Evolutionary conservation across 1,284 basidiomycete species (phyloP).

Genomic region (Tremellales sp.): DNA sequence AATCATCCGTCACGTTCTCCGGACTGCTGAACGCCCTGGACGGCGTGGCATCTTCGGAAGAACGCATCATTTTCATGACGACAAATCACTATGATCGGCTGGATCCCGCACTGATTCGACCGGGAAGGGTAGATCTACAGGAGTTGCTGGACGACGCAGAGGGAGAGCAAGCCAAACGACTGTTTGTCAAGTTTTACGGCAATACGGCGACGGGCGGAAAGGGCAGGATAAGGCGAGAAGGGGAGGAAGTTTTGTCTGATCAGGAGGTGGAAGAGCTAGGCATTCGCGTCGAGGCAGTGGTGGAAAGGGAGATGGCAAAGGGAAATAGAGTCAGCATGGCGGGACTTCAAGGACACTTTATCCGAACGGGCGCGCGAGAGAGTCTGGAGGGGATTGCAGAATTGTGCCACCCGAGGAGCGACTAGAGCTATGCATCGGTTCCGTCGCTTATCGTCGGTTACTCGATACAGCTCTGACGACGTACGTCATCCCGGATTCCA

Average conservation of each 20-base stretch:
- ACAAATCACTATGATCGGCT: conserved; percentile 77
- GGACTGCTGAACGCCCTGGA: conserved; percentile 96
- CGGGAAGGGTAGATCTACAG: conserved; percentile 86
- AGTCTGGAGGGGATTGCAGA: conserved; percentile 59
- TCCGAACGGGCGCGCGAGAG: conserved; percentile 63
- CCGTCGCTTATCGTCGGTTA: no score
- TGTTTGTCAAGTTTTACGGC: conserved; percentile 83
- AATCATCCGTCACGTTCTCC: conserved; percentile 94
- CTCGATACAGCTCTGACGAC: no score
- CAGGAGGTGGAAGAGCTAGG: conserved; percentile 57
- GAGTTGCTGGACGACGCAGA: conserved; percentile 84
- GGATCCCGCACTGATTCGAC: conserved; percentile 83
- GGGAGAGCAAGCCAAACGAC: conserved; percentile 68
- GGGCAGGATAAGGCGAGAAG: conserved; percentile 28
- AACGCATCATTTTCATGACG: conserved; percentile 98
- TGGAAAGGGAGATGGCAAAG: conserved; percentile 52
- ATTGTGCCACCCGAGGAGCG: conserved; percentile 18
- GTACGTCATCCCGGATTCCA: no score
- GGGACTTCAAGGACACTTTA: conserved; percentile 86
- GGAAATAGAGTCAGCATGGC: conserved; percentile 83
- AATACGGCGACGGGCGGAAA: conserved; percentile 12
- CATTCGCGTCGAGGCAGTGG: conserved; percentile 56
- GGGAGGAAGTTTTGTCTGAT: conserved; percentile 50
- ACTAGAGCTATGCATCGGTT: no score
- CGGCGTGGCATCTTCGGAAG: conserved; percentile 93